phyloP scores from a whole-genome alignment of 306 rosid genomes.

The Gillenia trifoliata region DNA sequence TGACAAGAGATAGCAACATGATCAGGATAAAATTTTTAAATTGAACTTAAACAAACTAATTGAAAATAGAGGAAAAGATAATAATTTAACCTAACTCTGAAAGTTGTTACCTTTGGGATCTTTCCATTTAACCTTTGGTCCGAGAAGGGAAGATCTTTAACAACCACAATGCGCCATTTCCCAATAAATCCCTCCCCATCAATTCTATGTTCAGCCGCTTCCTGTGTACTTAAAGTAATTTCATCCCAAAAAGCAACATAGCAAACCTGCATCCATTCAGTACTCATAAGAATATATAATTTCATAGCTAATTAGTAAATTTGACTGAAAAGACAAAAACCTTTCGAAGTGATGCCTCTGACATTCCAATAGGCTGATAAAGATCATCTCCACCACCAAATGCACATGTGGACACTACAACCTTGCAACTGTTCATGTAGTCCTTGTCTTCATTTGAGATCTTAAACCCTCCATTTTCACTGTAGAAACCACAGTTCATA shows the following conservation, averaged over 20 bases:
- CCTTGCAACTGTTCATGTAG: constrained; percentile 63
- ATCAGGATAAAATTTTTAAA: not conserved
- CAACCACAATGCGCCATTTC: constrained; percentile 79
- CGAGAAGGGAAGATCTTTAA: constrained; percentile 79
- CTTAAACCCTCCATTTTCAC: constrained; percentile 70
- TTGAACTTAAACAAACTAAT: not conserved
- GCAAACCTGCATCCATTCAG: constrained; percentile 72
- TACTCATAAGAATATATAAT: constrained; percentile 33
- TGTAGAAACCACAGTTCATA: constrained; percentile 87
- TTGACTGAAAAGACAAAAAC: constrained; percentile 35
- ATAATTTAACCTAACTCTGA: not conserved
- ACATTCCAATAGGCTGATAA: constrained; percentile 95
- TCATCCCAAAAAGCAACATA: constrained; percentile 98
- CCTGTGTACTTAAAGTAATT: constrained; percentile 67
- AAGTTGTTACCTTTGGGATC: constrained; percentile 69
- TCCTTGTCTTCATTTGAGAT: constrained; percentile 63
- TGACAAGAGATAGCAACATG: not conserved
- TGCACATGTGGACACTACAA: constrained; percentile 88
- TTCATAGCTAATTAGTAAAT: constrained; percentile 9
- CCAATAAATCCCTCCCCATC: constrained; percentile 69
- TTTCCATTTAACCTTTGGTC: constrained; percentile 97
- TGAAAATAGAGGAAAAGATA: constrained; percentile 4
- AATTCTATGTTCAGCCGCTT: constrained; percentile 47
- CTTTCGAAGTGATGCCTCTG: constrained; percentile 65
- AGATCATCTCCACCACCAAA: constrained; percentile 99